A percentile compares a stretch with the other conserved stretches of the same genome.
Evolutionary conservation across 2,329 filamentous ascomycete genomes (phyloP).

Genomic region (Exserohilum turcica): DNA sequence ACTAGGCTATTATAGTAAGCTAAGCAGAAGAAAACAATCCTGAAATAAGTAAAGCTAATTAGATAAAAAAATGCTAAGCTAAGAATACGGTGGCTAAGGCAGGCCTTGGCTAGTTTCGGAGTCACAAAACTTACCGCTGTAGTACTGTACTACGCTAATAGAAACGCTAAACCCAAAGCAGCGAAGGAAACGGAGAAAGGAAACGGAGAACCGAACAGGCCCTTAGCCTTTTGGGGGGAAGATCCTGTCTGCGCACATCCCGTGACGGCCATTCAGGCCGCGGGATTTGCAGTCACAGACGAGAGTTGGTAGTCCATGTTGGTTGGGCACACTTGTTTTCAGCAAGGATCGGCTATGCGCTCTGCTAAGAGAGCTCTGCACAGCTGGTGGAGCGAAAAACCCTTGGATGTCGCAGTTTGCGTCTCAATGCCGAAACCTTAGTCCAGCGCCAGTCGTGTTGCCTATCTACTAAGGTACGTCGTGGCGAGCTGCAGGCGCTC

Average conservation of each 20-base stretch:
- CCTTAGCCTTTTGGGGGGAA: neutral
- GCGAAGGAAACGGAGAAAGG: too few relatives aligned
- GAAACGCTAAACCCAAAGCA: too few relatives aligned
- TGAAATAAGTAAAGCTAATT: too few relatives aligned
- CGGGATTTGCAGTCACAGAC: neutral
- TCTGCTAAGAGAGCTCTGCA: neutral
- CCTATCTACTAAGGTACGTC: constrained; percentile 3
- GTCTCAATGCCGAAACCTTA: constrained; percentile 9
- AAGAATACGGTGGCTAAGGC: too few relatives aligned
- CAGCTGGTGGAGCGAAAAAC: too few relatives aligned
- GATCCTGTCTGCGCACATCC: neutral
- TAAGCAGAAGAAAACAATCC: too few relatives aligned
- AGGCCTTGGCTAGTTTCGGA: too few relatives aligned
- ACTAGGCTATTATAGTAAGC: too few relatives aligned
- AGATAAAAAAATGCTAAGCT: too few relatives aligned
- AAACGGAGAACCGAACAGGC: too few relatives aligned
- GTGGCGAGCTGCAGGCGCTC: neutral
- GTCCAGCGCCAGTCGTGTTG: constrained; percentile 3
- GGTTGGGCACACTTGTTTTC: neutral
- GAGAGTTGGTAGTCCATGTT: neutral
- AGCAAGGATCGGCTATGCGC: neutral
- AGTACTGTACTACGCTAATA: too few relatives aligned
- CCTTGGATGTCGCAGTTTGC: constrained; percentile 4
- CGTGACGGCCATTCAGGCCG: neutral
- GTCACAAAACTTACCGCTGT: too few relatives aligned